phyloP scores from a whole-genome alignment of 805 yeast genomes.

The Kurtzmaniella fragi region DNA sequence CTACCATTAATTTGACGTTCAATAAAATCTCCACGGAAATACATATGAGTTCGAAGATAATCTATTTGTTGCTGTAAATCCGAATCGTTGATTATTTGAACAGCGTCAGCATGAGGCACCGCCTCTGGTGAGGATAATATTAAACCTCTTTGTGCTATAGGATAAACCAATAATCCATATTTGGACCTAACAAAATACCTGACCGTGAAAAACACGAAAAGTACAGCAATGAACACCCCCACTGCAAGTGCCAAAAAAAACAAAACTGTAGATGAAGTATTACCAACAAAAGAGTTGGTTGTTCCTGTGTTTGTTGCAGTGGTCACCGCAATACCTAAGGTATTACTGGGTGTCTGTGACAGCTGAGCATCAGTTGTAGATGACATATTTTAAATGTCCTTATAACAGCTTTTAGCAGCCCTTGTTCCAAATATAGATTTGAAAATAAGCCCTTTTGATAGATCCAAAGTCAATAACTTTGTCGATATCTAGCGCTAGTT shows the following conservation, averaged over 20 bases:
- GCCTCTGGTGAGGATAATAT: slow-evolving; percentile 11
- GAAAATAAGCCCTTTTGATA: too few relatives aligned
- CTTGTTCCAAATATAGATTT: too few relatives aligned
- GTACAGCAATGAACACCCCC: slow-evolving; percentile 52
- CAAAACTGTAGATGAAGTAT: slow-evolving; percentile 56
- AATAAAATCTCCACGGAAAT: slow-evolving; percentile 25
- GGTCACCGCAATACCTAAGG: background rate
- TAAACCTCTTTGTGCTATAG: slow-evolving; percentile 23
- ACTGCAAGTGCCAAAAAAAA: slow-evolving; percentile 61
- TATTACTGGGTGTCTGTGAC: too few relatives aligned
- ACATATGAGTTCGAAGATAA: slow-evolving; percentile 28
- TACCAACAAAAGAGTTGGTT: slow-evolving; percentile 31
- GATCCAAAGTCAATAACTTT: too few relatives aligned
- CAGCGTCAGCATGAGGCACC: background rate
- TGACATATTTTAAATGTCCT: background rate
- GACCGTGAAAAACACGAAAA: slow-evolving; percentile 56
- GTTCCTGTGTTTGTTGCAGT: background rate
- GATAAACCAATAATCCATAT: slow-evolving; percentile 48
- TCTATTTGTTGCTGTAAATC: slow-evolving; percentile 33
- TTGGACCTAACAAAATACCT: slow-evolving; percentile 55
- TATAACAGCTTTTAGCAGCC: background rate
- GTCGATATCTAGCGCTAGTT: too few relatives aligned
- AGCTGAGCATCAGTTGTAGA: background rate
- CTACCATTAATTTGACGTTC: slow-evolving; percentile 20
- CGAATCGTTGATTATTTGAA: slow-evolving; percentile 3